A percentile compares a stretch with the other conserved stretches of the same genome.
These are phyloP conservation scores for Yarrowia yakushimensis DNA, from an alignment of 805 yeast species.

Conservation along the genomic window DNA sequence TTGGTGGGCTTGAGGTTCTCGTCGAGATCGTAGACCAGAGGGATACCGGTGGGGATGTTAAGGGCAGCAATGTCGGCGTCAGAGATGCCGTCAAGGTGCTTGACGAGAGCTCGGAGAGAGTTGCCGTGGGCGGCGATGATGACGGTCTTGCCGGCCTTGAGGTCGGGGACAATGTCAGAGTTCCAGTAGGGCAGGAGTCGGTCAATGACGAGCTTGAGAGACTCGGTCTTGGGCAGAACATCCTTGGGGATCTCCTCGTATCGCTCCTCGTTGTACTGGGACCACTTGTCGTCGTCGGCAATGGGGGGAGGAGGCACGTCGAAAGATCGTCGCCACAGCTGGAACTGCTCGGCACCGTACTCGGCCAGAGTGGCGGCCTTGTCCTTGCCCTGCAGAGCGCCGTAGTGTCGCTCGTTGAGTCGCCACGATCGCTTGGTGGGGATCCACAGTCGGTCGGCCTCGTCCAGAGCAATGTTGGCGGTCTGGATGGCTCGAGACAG, in stretches of 20 bases:
- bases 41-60: constrained; percentile 98
- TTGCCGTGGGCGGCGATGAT: constrained; percentile 96
- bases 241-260: constrained; percentile 79
- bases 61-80: constrained; percentile 89
- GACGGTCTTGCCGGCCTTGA: constrained; percentile 84
- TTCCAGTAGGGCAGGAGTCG: constrained; percentile 97
- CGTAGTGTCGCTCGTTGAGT: constrained; percentile 98
- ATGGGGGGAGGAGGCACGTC: constrained; percentile 95
- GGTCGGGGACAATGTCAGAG: constrained; percentile 80
- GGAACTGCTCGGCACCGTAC: constrained; percentile 91
- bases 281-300: constrained; percentile 70
- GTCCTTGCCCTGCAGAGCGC: constrained; percentile 98
- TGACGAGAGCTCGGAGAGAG: constrained; percentile 94
- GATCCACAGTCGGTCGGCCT: constrained; percentile 84
- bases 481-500: constrained; percentile 95
- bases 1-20: constrained; percentile 80
- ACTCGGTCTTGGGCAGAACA: constrained; percentile 90
- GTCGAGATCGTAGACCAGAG: constrained; percentile 94
- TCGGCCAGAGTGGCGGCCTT: constrained; percentile 86
- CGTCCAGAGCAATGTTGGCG: constrained; percentile 87
- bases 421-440: constrained; percentile 96
- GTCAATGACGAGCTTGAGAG: constrained; percentile 90
- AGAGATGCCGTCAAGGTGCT: constrained; percentile 90
- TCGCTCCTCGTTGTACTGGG: constrained; percentile 83
- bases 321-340: constrained; percentile 94